A percentile compares a stretch with the other conserved stretches of the same genome.
phyloP scores from a whole-genome alignment of 306 rosid species.

The Hippophae tibetana region DNA sequence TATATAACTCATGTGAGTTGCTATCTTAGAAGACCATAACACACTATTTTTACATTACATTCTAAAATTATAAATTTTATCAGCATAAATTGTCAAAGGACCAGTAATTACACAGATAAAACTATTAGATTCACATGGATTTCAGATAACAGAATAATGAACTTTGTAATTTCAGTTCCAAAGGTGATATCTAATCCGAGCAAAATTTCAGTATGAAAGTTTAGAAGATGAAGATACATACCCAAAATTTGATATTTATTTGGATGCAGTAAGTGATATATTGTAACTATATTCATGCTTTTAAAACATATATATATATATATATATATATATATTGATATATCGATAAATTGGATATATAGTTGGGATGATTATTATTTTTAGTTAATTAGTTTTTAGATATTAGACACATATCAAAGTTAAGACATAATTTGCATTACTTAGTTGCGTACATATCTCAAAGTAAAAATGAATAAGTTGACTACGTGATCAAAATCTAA shows the following conservation, averaged over 20 bases:
- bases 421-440: too few species aligned
- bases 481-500: fast-evolving
- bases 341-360: too few species aligned
- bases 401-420: too few species aligned
- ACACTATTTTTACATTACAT: not conserved
- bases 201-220: constrained; percentile 81
- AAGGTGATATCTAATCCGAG: constrained; percentile 64
- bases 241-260: constrained; percentile 77
- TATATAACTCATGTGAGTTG: too few species aligned
- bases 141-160: constrained; percentile 55
- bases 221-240: constrained; percentile 65
- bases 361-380: too few species aligned
- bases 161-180: constrained; percentile 27
- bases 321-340: too few species aligned
- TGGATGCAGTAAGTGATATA: constrained; percentile 85
- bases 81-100: constrained; percentile 84
- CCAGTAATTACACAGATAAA: constrained; percentile 54
- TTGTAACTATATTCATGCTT: constrained; percentile 63
- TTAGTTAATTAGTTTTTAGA: too few species aligned
- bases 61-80: constrained; percentile 50
- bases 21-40: too few species aligned
- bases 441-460: too few species aligned
- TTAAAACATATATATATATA: constrained; percentile 44
- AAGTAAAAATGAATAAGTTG: too few species aligned
- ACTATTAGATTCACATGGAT: constrained; percentile 67